Percentiles rank a stretch among this genome's conserved stretches.
Conservation (phyloP, 306 rosid genomes). For the Chamaecrista fasciculata region DNA sequence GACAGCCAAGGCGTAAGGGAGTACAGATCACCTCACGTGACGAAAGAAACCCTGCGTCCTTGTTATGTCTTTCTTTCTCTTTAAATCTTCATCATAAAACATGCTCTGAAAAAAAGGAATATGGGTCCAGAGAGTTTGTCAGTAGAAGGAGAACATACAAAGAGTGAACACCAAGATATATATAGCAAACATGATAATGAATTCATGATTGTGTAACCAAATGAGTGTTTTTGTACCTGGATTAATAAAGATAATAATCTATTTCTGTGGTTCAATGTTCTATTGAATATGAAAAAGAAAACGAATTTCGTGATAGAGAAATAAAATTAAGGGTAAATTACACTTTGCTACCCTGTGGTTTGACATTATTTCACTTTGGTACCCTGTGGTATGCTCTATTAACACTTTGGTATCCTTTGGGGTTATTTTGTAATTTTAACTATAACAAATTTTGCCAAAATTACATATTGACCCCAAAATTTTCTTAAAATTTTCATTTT, state of each 20-base stretch:
- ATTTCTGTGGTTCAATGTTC: background rate
- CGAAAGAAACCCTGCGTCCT: constrained; percentile 9
- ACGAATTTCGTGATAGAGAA: background rate
- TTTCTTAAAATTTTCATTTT: too few species aligned
- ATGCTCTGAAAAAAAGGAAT: background rate
- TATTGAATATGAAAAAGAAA: background rate
- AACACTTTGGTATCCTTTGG: too few species aligned
- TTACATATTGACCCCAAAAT: too few species aligned
- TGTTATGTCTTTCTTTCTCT: background rate
- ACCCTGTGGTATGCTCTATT: too few species aligned
- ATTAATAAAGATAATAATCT: background rate
- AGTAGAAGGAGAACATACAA: background rate
- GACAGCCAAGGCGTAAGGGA: constrained; percentile 28
- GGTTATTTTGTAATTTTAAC: too few species aligned
- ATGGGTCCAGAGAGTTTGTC: background rate
- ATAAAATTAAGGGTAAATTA: too few species aligned
- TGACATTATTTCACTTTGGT: too few species aligned
- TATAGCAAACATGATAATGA: too few species aligned
- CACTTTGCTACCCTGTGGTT: too few species aligned
- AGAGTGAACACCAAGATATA: background rate
- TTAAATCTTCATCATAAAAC: background rate
- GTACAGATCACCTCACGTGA: constrained; percentile 32
- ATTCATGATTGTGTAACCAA: too few species aligned
- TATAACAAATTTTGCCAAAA: too few species aligned
- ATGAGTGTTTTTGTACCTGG: too few species aligned